Percentiles rank a stretch among this genome's conserved stretches.
phyloP scores from a whole-genome alignment of 495 filamentous ascomycete species.

The Neurospora sp. region DNA sequence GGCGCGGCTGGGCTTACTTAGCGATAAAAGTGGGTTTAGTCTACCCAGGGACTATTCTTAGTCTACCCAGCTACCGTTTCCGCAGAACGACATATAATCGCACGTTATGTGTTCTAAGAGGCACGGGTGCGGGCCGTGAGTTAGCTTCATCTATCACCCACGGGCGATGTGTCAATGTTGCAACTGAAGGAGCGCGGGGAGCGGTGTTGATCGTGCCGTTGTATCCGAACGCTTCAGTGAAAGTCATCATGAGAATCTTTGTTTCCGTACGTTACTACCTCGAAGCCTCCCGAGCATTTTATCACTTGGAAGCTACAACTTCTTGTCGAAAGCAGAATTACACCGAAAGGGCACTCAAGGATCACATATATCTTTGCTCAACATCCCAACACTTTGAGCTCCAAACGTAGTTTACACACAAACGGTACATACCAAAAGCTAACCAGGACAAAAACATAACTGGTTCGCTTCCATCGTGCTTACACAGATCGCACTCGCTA shows the following conservation, averaged over 20 bases:
- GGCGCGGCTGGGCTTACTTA: too few relatives aligned
- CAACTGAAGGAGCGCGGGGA: background rate
- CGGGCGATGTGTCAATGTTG: background rate
- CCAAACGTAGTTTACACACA: background rate
- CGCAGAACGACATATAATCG: background rate
- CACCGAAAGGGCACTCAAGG: background rate
- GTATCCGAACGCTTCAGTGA: background rate
- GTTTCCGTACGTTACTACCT: too few relatives aligned
- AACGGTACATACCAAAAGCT: background rate
- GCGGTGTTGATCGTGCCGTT: background rate
- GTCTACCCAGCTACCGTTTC: too few relatives aligned
- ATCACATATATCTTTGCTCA: background rate
- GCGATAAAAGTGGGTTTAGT: too few relatives aligned
- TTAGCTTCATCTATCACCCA: background rate
- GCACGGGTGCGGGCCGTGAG: background rate
- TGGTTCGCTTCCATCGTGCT: background rate
- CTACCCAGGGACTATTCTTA: too few relatives aligned
- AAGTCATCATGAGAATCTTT: too few relatives aligned
- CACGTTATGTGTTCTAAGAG: background rate
- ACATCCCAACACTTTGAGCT: background rate
- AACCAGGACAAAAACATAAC: background rate
- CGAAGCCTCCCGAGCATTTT: too few relatives aligned
- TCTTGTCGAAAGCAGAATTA: background rate
- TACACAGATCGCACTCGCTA: background rate
- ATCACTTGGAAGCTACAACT: too few relatives aligned